These are phyloP conservation scores for Suillus hirtellus DNA, from an alignment of 768 basidiomycete genomes.

Conservation along the genomic window DNA sequence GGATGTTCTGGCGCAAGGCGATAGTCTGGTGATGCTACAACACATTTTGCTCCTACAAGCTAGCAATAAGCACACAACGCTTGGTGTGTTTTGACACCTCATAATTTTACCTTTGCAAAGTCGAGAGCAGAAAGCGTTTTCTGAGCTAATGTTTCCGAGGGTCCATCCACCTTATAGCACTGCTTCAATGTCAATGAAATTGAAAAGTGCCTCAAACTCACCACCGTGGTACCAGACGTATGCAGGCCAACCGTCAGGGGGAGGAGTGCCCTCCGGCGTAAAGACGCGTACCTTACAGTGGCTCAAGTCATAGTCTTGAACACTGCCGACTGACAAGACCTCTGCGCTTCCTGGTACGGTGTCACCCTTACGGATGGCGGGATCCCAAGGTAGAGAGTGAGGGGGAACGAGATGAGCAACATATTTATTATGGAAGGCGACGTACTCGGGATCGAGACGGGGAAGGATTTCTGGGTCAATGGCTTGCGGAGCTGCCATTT, in stretches of 20 bases:
- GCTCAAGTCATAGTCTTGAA: conserved; percentile 52
- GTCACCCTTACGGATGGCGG: conserved; percentile 50
- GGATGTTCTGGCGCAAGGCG: conserved; percentile 36
- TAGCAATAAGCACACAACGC: background rate
- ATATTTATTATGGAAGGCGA: conserved; percentile 56
- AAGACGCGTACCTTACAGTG: conserved; percentile 62
- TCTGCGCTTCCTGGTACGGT: conserved; percentile 57
- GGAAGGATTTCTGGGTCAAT: conserved; percentile 62
- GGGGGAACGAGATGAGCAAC: conserved; percentile 47
- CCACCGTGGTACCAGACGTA: conserved; percentile 79
- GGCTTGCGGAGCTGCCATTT: conserved; percentile 41
- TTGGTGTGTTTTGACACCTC: background rate
- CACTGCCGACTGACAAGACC: conserved; percentile 55
- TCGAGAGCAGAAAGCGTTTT: conserved; percentile 53
- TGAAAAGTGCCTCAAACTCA: conserved; percentile 23
- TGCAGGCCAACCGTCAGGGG: conserved; percentile 64
- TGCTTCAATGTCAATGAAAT: background rate
- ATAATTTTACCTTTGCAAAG: conserved; percentile 27
- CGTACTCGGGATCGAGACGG: conserved; percentile 66
- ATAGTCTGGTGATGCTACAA: conserved; percentile 35
- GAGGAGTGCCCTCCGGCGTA: conserved; percentile 52
- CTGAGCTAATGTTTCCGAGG: conserved; percentile 61
- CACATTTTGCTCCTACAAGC: conserved; percentile 32
- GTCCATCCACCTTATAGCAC: conserved; percentile 67
- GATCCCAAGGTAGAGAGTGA: conserved; percentile 64